Base-by-base conservation (phyloP, 306 rosid species). In the Ormosia emarginata region DNA sequence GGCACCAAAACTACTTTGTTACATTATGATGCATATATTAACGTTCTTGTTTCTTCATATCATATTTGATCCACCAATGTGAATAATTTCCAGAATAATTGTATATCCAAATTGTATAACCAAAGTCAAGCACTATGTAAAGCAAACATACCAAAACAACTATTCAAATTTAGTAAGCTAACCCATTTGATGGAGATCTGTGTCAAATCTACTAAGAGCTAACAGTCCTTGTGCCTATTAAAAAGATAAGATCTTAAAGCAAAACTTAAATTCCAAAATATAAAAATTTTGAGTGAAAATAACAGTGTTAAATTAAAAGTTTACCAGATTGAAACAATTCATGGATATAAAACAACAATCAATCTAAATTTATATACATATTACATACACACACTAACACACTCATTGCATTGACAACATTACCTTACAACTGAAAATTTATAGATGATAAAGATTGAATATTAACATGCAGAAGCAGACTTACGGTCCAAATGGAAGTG, bases 401-500 rank as follows among this genome's bases (percentile, higher is more conserved):
- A 29, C 29, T 30, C 13, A 4, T 46, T 34, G 55, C 37, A 71
- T 7, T 7, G 61, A 30, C 24, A 69, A 50, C 49, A 32, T 67
- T 30, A 33, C 50, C 50, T 78, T 72, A 37, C 12, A 30, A 49
- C 24, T 34, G 52, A 74, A 62, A 29, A 8, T 72, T n/a, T 72
- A 8, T 46, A 53, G 39, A 65, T 29, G 64, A 66, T 37, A 64
- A 70, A 69, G 34, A 62, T 49, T 18, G 49, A 65, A 67, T n/a
- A 67, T 50, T 55, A 49, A 80, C 56, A 33, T 75, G 72, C 69
- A 46, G 61, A 75, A 17, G 53, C 74, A 76, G 85, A 85, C 97
- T 93, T 93, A 95, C 99, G 98, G 84, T 95, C 98, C 97, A 94
- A 80, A 75, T 94, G 98, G 80, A 94, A 94, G 86, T 94, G 98